phyloP scores from a whole-genome alignment of 257 asterid genomes.

The Voacanga thouarsii region DNA sequence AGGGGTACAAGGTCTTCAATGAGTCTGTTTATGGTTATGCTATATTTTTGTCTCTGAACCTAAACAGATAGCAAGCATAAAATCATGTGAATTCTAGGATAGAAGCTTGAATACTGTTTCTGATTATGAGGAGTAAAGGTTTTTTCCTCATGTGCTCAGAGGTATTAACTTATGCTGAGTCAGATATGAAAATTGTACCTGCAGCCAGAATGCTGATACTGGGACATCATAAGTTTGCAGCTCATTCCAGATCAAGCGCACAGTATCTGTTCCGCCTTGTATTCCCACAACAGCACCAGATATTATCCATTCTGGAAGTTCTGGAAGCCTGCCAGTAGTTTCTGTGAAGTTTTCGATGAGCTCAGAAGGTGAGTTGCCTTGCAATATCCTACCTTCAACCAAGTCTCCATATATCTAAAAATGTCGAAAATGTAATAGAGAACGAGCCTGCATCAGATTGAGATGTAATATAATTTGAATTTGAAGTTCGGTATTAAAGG shows the following conservation, averaged over 20 bases:
- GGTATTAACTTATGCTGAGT: neutral
- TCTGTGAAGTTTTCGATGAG: constrained; percentile 75
- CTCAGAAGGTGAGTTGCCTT: constrained; percentile 82
- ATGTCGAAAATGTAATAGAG: neutral
- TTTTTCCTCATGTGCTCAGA: neutral
- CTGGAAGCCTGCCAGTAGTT: constrained; percentile 75
- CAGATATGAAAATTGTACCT: constrained; percentile 39
- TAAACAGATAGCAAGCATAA: neutral
- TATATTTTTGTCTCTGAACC: neutral
- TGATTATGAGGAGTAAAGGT: neutral
- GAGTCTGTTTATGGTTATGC: neutral
- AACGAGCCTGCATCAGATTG: neutral
- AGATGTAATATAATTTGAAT: neutral
- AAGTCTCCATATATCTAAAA: constrained; percentile 67
- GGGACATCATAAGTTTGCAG: constrained; percentile 64
- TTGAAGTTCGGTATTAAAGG: neutral
- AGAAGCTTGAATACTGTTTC: neutral
- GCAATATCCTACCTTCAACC: constrained; percentile 70
- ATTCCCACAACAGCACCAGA: constrained; percentile 96
- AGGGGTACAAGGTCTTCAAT: neutral
- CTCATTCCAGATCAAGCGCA: constrained; percentile 54
- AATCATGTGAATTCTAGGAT: neutral
- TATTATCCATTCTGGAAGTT: constrained; percentile 90
- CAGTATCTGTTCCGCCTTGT: constrained; percentile 85
- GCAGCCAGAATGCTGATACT: constrained; percentile 96